phyloP scores from a whole-genome alignment of 805 yeast species.

The Ogataea methylovora region DNA sequence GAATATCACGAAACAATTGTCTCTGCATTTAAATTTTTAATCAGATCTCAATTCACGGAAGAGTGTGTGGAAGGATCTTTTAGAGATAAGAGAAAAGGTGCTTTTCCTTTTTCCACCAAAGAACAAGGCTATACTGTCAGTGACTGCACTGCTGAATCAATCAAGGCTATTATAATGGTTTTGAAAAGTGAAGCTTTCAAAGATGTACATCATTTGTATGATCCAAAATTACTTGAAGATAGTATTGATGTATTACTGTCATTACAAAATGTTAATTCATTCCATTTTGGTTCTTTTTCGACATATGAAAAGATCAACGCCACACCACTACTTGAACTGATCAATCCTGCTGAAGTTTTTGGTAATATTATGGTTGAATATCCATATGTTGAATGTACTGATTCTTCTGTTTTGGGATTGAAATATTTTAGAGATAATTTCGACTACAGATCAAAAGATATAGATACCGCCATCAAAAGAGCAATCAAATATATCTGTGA shows the following conservation, averaged over 20 bases:
- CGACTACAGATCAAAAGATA: conserved; percentile 59
- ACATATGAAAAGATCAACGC: conserved; percentile 86
- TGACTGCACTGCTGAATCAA: conserved; percentile 94
- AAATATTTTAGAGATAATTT: conserved; percentile 65
- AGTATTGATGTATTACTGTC: conserved; percentile 72
- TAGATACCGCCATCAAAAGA: conserved; percentile 57
- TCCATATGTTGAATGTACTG: conserved; percentile 97
- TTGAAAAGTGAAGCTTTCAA: conserved; percentile 50
- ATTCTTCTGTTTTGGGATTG: conserved; percentile 85
- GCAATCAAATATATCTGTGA: conserved; percentile 68
- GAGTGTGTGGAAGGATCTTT: conserved; percentile 72
- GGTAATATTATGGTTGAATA: conserved; percentile 98
- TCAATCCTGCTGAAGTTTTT: conserved; percentile 97
- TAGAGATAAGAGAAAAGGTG: conserved; percentile 80
- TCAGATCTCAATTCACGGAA: conserved; percentile 77
- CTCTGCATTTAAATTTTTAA: conserved; percentile 62
- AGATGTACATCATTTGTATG: conserved; percentile 33
- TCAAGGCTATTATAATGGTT: conserved; percentile 92
- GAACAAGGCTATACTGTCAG: conserved; percentile 95
- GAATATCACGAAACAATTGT: conserved; percentile 58
- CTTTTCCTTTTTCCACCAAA: conserved; percentile 95
- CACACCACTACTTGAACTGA: conserved; percentile 60
- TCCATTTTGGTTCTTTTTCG: conserved; percentile 87
- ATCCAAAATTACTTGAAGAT: conserved; percentile 44
- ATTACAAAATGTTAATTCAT: conserved; percentile 72